These are phyloP conservation scores for Inonotus obliquus DNA, from an alignment of 1,284 basidiomycete genomes.

Conservation along the genomic window DNA sequence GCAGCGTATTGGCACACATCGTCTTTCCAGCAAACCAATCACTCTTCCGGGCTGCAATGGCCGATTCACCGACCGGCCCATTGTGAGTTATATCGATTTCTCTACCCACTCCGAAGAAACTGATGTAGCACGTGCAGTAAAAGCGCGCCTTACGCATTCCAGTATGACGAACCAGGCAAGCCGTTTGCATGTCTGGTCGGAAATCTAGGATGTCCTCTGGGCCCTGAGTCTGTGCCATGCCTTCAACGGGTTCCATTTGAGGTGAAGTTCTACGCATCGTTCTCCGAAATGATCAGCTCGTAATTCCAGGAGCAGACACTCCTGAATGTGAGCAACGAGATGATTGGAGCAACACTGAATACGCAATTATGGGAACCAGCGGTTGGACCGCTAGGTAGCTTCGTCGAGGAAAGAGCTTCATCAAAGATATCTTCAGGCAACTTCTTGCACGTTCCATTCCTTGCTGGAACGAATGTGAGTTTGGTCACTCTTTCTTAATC, in stretches of 20 bases:
- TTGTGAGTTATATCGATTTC: slow-evolving; percentile 38
- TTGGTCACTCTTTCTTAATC: neutral
- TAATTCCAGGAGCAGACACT: slow-evolving; percentile 32
- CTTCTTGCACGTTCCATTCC: slow-evolving; percentile 49
- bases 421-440: slow-evolving; percentile 41
- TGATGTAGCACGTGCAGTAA: slow-evolving; percentile 35
- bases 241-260: slow-evolving; percentile 46
- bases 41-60: slow-evolving; percentile 50
- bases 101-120: neutral
- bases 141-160: slow-evolving; percentile 45
- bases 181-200: slow-evolving; percentile 46
- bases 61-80: slow-evolving; percentile 50
- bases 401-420: slow-evolving; percentile 46
- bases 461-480: slow-evolving; percentile 51
- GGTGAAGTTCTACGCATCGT: slow-evolving; percentile 25
- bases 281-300: neutral
- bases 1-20: slow-evolving; percentile 48
- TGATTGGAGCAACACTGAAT: slow-evolving; percentile 45
- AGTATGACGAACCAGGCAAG: slow-evolving; percentile 50
- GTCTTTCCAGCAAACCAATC: slow-evolving; percentile 36
- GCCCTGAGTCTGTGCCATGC: slow-evolving; percentile 39
- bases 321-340: slow-evolving; percentile 41
- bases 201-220: slow-evolving; percentile 42
- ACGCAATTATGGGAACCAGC: slow-evolving; percentile 55
- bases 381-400: slow-evolving; percentile 48